These are phyloP conservation scores for Yamadazyma sp. DNA, from an alignment of 1,139 yeast genomes.

Conservation along the genomic window DNA sequence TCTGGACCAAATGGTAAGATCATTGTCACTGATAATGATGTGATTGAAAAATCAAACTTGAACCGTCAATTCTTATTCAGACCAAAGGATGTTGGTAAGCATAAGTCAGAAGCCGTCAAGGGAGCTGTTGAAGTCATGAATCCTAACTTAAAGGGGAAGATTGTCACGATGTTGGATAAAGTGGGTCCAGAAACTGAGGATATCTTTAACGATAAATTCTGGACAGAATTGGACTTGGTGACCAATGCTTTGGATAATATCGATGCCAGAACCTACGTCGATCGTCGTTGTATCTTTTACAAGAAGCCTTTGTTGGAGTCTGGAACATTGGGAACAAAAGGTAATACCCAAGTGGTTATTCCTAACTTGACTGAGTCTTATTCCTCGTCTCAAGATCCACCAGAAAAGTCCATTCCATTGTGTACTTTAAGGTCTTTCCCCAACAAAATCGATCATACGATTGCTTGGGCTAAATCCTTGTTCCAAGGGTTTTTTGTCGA, in stretches of 20 bases:
- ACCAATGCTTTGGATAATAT: constrained; percentile 96
- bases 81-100: constrained; percentile 89
- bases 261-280: constrained; percentile 97
- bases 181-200: constrained; percentile 93
- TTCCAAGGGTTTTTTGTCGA: constrained; percentile 94
- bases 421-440: constrained; percentile 98
- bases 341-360: constrained; percentile 94
- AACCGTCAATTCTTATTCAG: constrained; percentile 96
- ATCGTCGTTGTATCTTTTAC: constrained; percentile 92
- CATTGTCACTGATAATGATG: constrained; percentile 86
- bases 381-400: constrained; percentile 96
- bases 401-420: constrained; percentile 94
- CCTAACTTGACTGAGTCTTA: constrained; percentile 94
- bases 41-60: constrained; percentile 91
- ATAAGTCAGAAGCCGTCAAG: constrained; percentile 90
- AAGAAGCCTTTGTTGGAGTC: constrained; percentile 90
- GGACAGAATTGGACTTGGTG: constrained; percentile 81
- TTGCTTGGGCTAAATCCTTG: constrained; percentile 97
- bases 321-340: constrained; percentile 97
- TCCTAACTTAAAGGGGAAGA: constrained; percentile 76
- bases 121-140: constrained; percentile 81
- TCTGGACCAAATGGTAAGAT: constrained; percentile 88
- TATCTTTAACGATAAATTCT: constrained; percentile 81
- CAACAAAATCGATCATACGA: constrained; percentile 95
- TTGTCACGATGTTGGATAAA: constrained; percentile 75